Evolutionary conservation across 140 eudicot species (phyloP).

Genomic region (Cichorium intybus): DNA sequence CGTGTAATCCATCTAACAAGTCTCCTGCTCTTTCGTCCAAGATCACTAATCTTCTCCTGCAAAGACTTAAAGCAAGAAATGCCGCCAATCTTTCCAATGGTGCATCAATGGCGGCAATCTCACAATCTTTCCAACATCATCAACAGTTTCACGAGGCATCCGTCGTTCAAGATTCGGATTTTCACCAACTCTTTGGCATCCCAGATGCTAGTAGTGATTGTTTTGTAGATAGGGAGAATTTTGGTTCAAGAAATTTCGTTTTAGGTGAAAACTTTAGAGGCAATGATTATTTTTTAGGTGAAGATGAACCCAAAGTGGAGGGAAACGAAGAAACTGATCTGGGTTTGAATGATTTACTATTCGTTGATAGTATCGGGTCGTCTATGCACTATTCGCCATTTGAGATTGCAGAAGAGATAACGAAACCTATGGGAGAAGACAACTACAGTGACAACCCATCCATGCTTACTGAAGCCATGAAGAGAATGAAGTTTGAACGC

Average conservation of each 20-base stretch:
- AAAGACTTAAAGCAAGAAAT: conserved; percentile 44
- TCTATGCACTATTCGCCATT: conserved; percentile 40
- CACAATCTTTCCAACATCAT: conserved; percentile 30
- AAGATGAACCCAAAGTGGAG: conserved; percentile 23
- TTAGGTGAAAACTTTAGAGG: conserved; percentile 23
- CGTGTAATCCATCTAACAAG: conserved; percentile 38
- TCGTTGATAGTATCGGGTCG: conserved; percentile 33
- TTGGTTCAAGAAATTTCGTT: conserved; percentile 13
- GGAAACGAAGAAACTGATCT: conserved; percentile 17
- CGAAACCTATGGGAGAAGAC: conserved; percentile 25
- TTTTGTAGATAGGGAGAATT: conserved; percentile 24
- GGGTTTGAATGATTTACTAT: conserved; percentile 38
- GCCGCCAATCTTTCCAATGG: conserved; percentile 14
- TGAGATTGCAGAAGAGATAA: conserved; percentile 49
- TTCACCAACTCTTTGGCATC: conserved; percentile 24
- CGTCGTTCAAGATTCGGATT: conserved; percentile 19
- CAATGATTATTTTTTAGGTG: conserved; percentile 5
- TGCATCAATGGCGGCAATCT: conserved; percentile 2
- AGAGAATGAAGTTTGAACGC: conserved; percentile 42
- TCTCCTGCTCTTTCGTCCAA: conserved; percentile 40
- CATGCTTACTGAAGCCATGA: conserved; percentile 42
- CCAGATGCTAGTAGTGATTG: conserved; percentile 26
- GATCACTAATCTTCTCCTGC: conserved; percentile 45
- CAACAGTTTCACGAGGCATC: conserved; percentile 20
- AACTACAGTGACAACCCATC: conserved; percentile 37